phyloP scores from a whole-genome alignment of 2,329 filamentous ascomycete genomes.

The Aspergillus hiratsukae region DNA sequence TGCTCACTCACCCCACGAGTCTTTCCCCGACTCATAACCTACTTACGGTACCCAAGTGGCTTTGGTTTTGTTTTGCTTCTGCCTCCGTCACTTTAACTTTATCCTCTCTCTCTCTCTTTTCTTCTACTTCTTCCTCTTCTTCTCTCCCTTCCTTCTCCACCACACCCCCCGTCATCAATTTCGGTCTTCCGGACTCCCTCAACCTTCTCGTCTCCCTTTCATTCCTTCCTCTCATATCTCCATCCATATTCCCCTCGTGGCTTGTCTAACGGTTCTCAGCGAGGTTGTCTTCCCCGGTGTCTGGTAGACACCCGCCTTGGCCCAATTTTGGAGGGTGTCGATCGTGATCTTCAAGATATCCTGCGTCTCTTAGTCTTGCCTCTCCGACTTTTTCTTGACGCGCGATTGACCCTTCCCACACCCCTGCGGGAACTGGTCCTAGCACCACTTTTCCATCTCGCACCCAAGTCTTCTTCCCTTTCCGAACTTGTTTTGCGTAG shows the following conservation, averaged over 20 bases:
- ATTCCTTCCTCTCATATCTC: slow-evolving; percentile 10
- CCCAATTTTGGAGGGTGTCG: slow-evolving; percentile 11
- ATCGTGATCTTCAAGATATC: slow-evolving; percentile 18
- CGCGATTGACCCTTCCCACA: slow-evolving; percentile 4
- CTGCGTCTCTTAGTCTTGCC: slow-evolving; percentile 1
- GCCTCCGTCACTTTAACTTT: background rate
- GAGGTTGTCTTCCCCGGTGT: slow-evolving; percentile 1
- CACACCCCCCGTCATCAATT: slow-evolving; percentile 14
- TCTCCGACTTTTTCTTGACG: slow-evolving; percentile 8
- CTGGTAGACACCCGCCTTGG: background rate
- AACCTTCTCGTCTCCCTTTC: slow-evolving; percentile 9
- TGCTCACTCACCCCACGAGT: background rate
- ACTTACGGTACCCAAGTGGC: background rate
- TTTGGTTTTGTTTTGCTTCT: background rate
- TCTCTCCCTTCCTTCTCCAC: slow-evolving; percentile 21
- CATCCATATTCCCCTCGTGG: slow-evolving; percentile 8
- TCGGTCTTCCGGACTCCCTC: slow-evolving; percentile 9
- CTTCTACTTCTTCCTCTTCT: slow-evolving; percentile 23
- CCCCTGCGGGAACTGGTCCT: background rate
- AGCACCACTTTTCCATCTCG: slow-evolving; percentile 11
- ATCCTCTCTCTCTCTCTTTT: slow-evolving; percentile 5
- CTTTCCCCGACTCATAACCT: background rate
- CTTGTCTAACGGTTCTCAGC: slow-evolving; percentile 5
- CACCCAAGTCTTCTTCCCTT: background rate
- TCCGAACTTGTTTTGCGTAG: background rate